Evolutionary conservation across 495 filamentous ascomycete species (phyloP).

Genomic region (Barbatosphaeria neglecta): DNA sequence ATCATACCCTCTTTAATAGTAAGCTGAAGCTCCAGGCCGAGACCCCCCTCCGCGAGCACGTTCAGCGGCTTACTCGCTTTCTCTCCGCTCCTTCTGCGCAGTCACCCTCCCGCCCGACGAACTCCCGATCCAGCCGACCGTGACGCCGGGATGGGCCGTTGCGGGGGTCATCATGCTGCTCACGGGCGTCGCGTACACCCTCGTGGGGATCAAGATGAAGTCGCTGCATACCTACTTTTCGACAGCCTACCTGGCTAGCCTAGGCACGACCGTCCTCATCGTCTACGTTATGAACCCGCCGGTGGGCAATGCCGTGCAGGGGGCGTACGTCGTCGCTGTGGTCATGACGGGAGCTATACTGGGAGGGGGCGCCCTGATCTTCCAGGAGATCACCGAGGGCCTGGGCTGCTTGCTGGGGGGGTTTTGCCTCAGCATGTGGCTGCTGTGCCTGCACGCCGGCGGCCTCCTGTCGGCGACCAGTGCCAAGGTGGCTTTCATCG

Average conservation of each 20-base stretch:
- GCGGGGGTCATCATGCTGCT: slow-evolving; percentile 65
- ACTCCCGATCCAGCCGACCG: slow-evolving; percentile 59
- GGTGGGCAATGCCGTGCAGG: slow-evolving; percentile 64
- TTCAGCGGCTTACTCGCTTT: not conserved
- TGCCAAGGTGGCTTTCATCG: slow-evolving; percentile 65
- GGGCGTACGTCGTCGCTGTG: slow-evolving; percentile 76
- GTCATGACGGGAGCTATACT: slow-evolving; percentile 65
- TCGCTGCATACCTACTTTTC: slow-evolving; percentile 78
- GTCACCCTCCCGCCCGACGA: slow-evolving; percentile 26
- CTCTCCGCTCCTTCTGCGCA: not conserved
- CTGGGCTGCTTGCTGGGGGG: slow-evolving; percentile 81
- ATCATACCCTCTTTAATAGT: slow-evolving; percentile 7
- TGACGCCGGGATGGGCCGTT: slow-evolving; percentile 73
- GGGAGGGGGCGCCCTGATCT: slow-evolving; percentile 64
- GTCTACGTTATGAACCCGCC: slow-evolving; percentile 83
- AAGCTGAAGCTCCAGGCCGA: not conserved
- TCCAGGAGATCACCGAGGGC: slow-evolving; percentile 77
- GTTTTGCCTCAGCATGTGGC: slow-evolving; percentile 84
- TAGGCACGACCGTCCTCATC: slow-evolving; percentile 74
- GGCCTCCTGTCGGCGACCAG: slow-evolving; percentile 52
- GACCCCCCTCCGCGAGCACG: not conserved
- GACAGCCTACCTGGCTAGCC: slow-evolving; percentile 55
- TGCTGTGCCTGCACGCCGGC: slow-evolving; percentile 65
- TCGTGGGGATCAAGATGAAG: slow-evolving; percentile 78
- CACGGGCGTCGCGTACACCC: slow-evolving; percentile 53